Base-by-base conservation (phyloP, 2,329 filamentous ascomycete genomes). In the Cladosporium sp. region DNA sequence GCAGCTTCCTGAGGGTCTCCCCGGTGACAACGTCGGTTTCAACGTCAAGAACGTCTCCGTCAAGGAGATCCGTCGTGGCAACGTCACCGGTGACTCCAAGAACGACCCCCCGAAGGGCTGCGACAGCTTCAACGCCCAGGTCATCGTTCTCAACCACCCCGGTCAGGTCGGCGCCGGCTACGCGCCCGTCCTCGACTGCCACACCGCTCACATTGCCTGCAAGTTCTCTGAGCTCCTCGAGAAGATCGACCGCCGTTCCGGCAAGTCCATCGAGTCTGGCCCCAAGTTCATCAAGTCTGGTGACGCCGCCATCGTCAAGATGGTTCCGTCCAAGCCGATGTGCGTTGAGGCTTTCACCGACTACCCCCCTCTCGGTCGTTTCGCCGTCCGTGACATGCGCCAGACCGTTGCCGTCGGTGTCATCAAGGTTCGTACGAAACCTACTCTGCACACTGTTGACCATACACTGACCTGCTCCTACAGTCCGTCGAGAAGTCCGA, bases 21-120 rank as follows among this genome's bases (percentile, higher is more conserved):
- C 93, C 73, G 93, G 93, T 86, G 93, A 98, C 89, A 98, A 98
- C 84, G 93, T 98, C 77, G 93, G 93, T 71, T 98, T 98, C 91
- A 98, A 98, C 89, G 92, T 98, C 81, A 98, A 98, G 91, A 98
- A 98, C 93, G 93, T 98, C 72, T 97, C 93, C 78, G 93, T 98
- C 81, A 98, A 98, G 91, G 93, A 98, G 77, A 95, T 98, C 74
- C 93, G 93, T 80, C 93, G 93, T 95, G 93, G 93, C 74, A 97
- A 98, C 86, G 93, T 98, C 70, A 88, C 88, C 71, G 89, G 90
- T 89, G 93, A 98, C 89, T 92, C 89, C 85, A 98, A 98, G 91
- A 95, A 95, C 83, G 93, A 98, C 82, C 93, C 93, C 70, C 89
- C 93, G 64, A 74, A 79, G 74, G 93, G 82, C 71, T 84, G 83